Conservation (phyloP, 495 filamentous ascomycete genomes). For the Talaromyces wortmannii region DNA sequence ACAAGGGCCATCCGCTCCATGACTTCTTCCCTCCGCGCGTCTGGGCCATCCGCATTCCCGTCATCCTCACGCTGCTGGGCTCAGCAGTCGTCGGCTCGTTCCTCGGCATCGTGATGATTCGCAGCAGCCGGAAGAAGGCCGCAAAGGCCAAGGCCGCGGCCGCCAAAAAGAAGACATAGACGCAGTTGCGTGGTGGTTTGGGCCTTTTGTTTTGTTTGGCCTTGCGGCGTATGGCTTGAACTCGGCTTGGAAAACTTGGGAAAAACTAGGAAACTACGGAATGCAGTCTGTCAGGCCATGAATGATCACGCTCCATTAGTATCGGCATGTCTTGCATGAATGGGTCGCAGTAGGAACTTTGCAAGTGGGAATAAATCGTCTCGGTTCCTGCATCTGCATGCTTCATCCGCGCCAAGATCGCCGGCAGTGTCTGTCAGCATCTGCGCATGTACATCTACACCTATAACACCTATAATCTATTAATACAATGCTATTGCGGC, state of each 20-base stretch:
- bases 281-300: too few relatives aligned
- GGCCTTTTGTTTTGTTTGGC: neutral
- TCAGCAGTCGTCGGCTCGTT: constrained; percentile 94
- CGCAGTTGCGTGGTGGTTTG: constrained; percentile 4
- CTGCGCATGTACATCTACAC: neutral
- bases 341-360: neutral
- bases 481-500: neutral
- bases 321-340: neutral
- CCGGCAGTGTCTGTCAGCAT: neutral
- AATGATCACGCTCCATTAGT: too few relatives aligned
- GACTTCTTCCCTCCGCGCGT: constrained; percentile 93
- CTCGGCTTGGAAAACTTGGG: neutral
- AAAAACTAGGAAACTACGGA: too few relatives aligned
- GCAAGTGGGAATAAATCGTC: neutral
- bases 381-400: neutral
- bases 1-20: constrained; percentile 87
- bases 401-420: neutral
- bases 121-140: constrained; percentile 95
- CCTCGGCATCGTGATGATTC: constrained; percentile 95
- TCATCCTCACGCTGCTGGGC: constrained; percentile 88
- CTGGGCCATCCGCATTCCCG: constrained; percentile 97
- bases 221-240: neutral
- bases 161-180: constrained; percentile 62
- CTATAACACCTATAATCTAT: neutral
- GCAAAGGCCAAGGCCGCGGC: constrained; percentile 78